A percentile compares a stretch with the other conserved stretches of the same genome.
phyloP scores from a whole-genome alignment of 2,329 filamentous ascomycete species.

The Blastomyces parvus region DNA sequence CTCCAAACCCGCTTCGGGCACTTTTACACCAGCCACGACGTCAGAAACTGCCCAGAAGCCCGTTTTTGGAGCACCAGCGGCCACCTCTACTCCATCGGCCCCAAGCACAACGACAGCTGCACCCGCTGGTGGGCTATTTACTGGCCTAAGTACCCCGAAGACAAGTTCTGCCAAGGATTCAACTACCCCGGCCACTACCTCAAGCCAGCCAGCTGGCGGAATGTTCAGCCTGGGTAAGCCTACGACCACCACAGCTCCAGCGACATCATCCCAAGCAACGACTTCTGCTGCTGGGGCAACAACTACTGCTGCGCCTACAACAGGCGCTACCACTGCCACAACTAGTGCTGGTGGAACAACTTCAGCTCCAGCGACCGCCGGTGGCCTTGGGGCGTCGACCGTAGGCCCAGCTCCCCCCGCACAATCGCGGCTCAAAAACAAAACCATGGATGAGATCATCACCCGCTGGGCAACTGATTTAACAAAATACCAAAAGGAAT shows the following conservation, averaged over 20 bases:
- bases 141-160: conserved; percentile 22
- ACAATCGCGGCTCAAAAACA: conserved; percentile 87
- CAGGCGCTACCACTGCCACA: conserved; percentile 23
- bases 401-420: conserved; percentile 67
- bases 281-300: conserved; percentile 19
- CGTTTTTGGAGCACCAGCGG: conserved; percentile 5
- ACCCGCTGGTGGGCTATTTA: conserved; percentile 22
- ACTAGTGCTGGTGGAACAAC: conserved; percentile 22
- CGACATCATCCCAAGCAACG: conserved; percentile 18
- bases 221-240: conserved; percentile 23
- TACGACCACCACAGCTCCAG: conserved; percentile 17
- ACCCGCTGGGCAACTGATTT: conserved; percentile 93
- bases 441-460: conserved; percentile 98
- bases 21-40: conserved; percentile 22
- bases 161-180: conserved; percentile 19
- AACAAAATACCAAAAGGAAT: conserved; percentile 93
- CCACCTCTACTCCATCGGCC: conserved; percentile 10
- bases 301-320: conserved; percentile 28
- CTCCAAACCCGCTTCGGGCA: conserved; percentile 7
- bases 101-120: conserved; percentile 13
- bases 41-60: conserved; percentile 19
- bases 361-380: conserved; percentile 25
- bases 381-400: conserved; percentile 59
- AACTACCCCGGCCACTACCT: conserved; percentile 23
- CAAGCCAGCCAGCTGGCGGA: conserved; percentile 14